phyloP scores from a whole-genome alignment of 148 eudicot genomes.

The Drosera capensis region DNA sequence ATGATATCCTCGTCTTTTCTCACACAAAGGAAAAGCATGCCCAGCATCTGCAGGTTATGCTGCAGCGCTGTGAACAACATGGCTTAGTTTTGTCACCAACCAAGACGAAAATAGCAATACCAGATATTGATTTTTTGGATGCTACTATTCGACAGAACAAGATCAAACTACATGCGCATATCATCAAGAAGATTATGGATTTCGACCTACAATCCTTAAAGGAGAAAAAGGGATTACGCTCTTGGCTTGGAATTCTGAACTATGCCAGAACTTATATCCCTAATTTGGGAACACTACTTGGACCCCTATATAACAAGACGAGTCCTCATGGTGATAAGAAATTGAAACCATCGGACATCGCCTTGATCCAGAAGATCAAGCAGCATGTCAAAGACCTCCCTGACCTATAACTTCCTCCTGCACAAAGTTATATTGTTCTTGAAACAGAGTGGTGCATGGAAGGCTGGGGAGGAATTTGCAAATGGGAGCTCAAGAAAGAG shows the following conservation, averaged over 20 bases:
- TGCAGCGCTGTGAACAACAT: not conserved
- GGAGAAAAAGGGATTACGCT: not conserved
- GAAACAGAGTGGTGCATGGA: no score
- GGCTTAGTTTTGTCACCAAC: not conserved
- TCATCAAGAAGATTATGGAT: not conserved
- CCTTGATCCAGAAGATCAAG: not conserved
- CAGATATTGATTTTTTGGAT: slow-evolving; percentile 1
- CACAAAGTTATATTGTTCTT: not conserved
- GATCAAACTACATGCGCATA: no score
- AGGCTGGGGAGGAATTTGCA: not conserved
- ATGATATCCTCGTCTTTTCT: slow-evolving; percentile 5
- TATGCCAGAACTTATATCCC: no score
- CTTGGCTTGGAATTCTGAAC: not conserved
- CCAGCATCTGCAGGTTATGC: not conserved
- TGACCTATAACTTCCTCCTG: not conserved
- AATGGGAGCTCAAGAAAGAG: not conserved
- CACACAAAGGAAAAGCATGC: not conserved
- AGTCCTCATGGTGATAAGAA: not conserved
- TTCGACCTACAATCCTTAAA: not conserved
- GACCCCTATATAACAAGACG: not conserved
- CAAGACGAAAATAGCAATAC: not conserved
- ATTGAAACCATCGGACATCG: not conserved
- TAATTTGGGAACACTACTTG: no score
- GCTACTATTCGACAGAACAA: not conserved
- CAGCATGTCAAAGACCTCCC: not conserved